These are phyloP conservation scores for Santalum album DNA, from an alignment of 164 flowering plant species.

Conservation along the genomic window DNA sequence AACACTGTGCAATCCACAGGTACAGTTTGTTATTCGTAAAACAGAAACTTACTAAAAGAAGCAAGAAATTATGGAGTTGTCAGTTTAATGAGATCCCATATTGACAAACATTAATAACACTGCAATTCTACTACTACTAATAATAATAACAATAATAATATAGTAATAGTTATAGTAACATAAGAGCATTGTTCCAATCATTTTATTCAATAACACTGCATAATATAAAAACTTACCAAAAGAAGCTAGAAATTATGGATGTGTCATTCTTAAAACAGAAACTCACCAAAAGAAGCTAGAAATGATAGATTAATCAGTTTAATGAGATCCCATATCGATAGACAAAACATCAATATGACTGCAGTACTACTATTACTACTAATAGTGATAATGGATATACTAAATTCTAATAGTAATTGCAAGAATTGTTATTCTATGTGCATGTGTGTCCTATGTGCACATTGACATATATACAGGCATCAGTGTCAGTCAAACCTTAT, in stretches of 20 bases:
- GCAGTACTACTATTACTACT: background rate
- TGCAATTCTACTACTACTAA: background rate
- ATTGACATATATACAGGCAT: background rate
- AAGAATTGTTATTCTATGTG: too few species aligned
- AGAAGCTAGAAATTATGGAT: background rate
- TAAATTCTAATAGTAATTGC: too few species aligned
- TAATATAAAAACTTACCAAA: too few species aligned
- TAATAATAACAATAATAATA: background rate
- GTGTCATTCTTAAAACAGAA: background rate
- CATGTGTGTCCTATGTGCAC: too few species aligned
- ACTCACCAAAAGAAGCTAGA: background rate
- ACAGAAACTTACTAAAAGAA: background rate
- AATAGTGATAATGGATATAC: too few species aligned
- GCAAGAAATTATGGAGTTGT: too few species aligned
- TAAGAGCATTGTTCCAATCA: too few species aligned
- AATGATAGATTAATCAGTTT: background rate
- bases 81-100: too few species aligned
- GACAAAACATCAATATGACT: background rate
- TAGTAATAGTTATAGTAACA: background rate
- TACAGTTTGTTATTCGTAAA: background rate
- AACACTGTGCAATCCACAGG: background rate
- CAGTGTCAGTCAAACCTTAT: conserved; percentile 39
- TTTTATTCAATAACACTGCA: too few species aligned
- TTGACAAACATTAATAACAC: background rate
- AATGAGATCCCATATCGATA: background rate